Conservation (phyloP, 768 basidiomycete genomes). For the Daedaleopsis nitida region DNA sequence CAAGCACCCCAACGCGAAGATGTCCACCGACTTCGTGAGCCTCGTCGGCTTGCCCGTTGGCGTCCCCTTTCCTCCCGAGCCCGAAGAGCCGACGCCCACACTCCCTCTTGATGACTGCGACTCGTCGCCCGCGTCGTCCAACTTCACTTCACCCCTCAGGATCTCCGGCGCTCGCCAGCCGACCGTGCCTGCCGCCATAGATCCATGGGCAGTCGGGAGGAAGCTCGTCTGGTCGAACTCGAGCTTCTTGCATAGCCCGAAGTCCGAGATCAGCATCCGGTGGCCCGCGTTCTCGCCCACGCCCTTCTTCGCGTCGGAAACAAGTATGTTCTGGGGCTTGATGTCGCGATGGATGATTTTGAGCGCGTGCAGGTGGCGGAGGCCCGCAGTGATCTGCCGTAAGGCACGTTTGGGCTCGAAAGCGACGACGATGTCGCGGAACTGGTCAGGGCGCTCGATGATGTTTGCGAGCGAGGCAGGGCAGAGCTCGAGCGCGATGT, state of each 20-base stretch:
- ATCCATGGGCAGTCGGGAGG: constrained; percentile 87
- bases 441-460: constrained; percentile 76
- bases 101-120: constrained; percentile 70
- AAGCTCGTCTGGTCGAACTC: constrained; percentile 97
- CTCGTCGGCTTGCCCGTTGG: constrained; percentile 55
- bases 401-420: constrained; percentile 91
- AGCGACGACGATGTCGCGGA: constrained; percentile 72
- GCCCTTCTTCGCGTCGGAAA: constrained; percentile 69
- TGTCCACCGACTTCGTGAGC: constrained; percentile 93
- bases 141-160: constrained; percentile 87
- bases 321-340: constrained; percentile 96
- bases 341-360: constrained; percentile 99
- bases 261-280: constrained; percentile 94
- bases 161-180: constrained; percentile 99
- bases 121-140: constrained; percentile 77
- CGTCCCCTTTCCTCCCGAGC: constrained; percentile 29
- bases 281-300: constrained; percentile 48
- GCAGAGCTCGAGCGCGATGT: constrained; percentile 95
- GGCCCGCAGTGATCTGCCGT: constrained; percentile 81
- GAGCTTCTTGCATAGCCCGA: constrained; percentile 94
- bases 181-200: constrained; percentile 88
- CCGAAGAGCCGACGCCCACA: constrained; percentile 46
- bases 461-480: constrained; percentile 89
- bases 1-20: constrained; percentile 94
- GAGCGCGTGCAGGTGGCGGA: constrained; percentile 88